Evolutionary conservation across 371 early-diverging fungal genomes (phyloP), one percentile per base, ranked within the genome.

Genomic region (Mucor plumbeus): DNA sequence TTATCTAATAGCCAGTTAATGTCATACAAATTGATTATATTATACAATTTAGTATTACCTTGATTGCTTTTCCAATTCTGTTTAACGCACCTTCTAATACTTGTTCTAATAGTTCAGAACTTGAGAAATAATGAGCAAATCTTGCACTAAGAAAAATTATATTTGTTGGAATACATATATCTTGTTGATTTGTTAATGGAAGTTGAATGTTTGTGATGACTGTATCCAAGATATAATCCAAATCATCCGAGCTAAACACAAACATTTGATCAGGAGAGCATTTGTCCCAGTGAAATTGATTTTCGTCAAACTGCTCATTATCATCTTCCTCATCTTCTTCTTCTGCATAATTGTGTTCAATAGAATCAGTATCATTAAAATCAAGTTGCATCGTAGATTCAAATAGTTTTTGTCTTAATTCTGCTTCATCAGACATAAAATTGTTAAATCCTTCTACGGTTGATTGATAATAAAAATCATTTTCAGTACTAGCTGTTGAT

Each of bases 181-280:
- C 85, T 53, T 87, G 78, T 10, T 77, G 78, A 26, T 88, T 76
- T 14, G 75, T 66, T 1, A 80, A 65, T 4, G 92, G 91, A 9
- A 83, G 56, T 36, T 83, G 86, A 59, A 92, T 86, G 17, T 86
- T 72, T 34, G 81, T 85, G 54, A 94, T 85, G 7, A 91, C 79
- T 0, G 89, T 87, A 55, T 91, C 79, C 34, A 97, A 76, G 26
- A 97, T 88, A 55, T 84, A 86, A 5, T 86, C 82, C 44, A 95
- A 77, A 26, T 91, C 83, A 50, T 84, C 80, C 40, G 83, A 82
- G 26, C 89, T 87, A 75, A 96, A 93, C 17, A 95, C 97, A 83
- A 95, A 90, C 95, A 95, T 95, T 40, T 94, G 95, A 77, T 94
- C 92, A 11, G 88, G 89, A 50, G 82, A 79, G 76, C 94, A 92